Evolutionary conservation across 2,329 filamentous ascomycete genomes (phyloP).

Genomic region (Aspergillus fructus): DNA sequence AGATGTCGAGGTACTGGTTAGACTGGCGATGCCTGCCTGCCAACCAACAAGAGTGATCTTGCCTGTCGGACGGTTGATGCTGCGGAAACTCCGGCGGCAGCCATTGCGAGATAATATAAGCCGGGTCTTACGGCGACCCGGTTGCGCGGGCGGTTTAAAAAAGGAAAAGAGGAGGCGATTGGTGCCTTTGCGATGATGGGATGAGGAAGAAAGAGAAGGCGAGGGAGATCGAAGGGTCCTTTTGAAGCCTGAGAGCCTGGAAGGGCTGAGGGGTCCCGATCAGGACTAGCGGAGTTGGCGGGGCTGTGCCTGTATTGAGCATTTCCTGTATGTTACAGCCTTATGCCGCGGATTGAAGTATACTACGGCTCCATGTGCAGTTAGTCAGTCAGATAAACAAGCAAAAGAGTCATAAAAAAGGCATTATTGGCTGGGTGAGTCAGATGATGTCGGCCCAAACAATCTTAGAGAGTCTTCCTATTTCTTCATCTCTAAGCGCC

Average conservation of each 20-base stretch:
- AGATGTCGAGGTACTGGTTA: conserved; percentile 2
- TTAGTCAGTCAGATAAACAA: neutral
- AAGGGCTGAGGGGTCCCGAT: neutral
- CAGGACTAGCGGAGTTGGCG: conserved; percentile 1
- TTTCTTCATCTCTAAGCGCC: conserved; percentile 18
- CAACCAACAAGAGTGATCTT: conserved; percentile 5
- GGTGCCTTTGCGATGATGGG: neutral
- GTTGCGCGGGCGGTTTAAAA: conserved; percentile 4
- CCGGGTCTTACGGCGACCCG: conserved; percentile 18
- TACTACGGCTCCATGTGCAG: neutral
- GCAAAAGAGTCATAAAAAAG: neutral
- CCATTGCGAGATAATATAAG: conserved; percentile 18
- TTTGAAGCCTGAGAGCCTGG: conserved; percentile 5
- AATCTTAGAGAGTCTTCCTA: conserved; percentile 17
- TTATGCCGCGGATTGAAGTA: neutral
- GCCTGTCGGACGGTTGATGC: conserved; percentile 10
- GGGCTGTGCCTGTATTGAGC: neutral
- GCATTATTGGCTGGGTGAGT: conserved; percentile 3
- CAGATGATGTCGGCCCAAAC: conserved; percentile 19
- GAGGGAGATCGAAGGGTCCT: neutral
- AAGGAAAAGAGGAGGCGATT: neutral
- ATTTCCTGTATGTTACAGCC: neutral
- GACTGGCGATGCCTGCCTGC: neutral
- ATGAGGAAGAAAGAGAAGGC: neutral
- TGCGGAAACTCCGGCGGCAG: conserved; percentile 9